Percentiles rank a stretch among this genome's conserved stretches.
Evolutionary conservation across 1,284 basidiomycete genomes (phyloP).

Genomic region (Porodaedalea pini): DNA sequence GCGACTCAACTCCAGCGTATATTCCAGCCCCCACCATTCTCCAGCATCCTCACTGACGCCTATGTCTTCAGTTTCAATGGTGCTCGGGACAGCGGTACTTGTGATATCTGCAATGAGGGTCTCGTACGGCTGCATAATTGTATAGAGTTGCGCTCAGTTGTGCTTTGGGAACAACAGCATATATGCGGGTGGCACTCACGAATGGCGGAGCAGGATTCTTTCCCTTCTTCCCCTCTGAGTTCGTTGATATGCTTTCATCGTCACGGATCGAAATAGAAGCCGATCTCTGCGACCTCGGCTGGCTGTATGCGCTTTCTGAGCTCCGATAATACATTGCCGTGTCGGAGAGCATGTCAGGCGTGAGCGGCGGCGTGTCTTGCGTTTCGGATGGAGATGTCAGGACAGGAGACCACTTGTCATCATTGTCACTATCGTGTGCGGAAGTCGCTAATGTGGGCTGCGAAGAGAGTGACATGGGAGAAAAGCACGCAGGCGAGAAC

Average conservation of each 20-base stretch:
- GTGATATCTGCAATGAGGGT: conserved; percentile 26
- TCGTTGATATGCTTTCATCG: background rate
- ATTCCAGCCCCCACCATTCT: conserved; percentile 45
- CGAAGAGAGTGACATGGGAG: background rate
- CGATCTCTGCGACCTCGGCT: background rate
- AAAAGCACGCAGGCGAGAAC: conserved; percentile 2
- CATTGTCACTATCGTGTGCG: conserved; percentile 1
- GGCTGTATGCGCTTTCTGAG: background rate
- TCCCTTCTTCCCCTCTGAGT: conserved; percentile 10
- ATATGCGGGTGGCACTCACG: conserved; percentile 1
- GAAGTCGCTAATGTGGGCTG: conserved; percentile 1
- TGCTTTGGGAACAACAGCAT: background rate
- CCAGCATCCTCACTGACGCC: conserved; percentile 28
- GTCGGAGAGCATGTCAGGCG: background rate
- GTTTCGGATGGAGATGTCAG: conserved; percentile 7
- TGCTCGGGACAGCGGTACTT: background rate
- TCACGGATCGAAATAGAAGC: conserved; percentile 8
- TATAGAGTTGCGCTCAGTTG: background rate
- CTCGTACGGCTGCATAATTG: conserved; percentile 22
- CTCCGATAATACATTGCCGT: background rate
- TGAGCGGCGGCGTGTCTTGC: conserved; percentile 7
- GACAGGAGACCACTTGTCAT: conserved; percentile 13
- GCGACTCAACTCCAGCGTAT: conserved; percentile 41
- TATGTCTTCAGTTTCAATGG: conserved; percentile 3
- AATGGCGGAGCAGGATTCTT: conserved; percentile 15